Conservation (phyloP, 768 basidiomycete species). For the Piloderma croceum region DNA sequence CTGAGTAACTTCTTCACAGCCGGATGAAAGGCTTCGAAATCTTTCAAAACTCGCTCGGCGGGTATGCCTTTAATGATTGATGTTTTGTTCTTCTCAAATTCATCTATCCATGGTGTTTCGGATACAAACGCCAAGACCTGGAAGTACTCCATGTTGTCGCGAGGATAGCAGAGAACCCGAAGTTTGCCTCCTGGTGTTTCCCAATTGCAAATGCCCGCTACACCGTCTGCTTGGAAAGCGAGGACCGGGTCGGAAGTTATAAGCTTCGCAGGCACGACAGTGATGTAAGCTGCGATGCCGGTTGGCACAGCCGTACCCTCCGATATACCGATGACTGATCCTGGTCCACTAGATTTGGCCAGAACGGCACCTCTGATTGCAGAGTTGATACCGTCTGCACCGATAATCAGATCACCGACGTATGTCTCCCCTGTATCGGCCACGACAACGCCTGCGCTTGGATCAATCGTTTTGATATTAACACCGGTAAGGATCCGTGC, state of each 20-base stretch:
- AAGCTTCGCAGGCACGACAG: slow-evolving; percentile 7
- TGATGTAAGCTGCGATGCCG: slow-evolving; percentile 11
- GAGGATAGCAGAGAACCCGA: slow-evolving; percentile 8
- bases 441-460: slow-evolving; percentile 5
- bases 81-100: slow-evolving; percentile 6
- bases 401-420: slow-evolving; percentile 11
- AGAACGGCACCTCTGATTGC: slow-evolving; percentile 9
- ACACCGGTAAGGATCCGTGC: slow-evolving; percentile 11
- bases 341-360: slow-evolving; percentile 1
- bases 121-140: slow-evolving; percentile 12
- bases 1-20: slow-evolving; percentile 7
- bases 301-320: slow-evolving; percentile 8
- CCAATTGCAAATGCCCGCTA: slow-evolving; percentile 8
- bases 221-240: slow-evolving; percentile 8
- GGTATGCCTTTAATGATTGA: slow-evolving; percentile 10
- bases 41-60: slow-evolving; percentile 4
- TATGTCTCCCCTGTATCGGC: slow-evolving; percentile 8
- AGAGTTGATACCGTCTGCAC: slow-evolving; percentile 15
- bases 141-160: slow-evolving; percentile 9
- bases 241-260: slow-evolving; percentile 8
- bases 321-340: too few species aligned
- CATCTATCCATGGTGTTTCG: slow-evolving; percentile 8
- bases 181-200: slow-evolving; percentile 1
- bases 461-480: slow-evolving; percentile 8
- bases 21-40: slow-evolving; percentile 9